Base-by-base conservation (phyloP, 2,329 filamentous ascomycete genomes). In the Phialemonium atrogriseum region DNA sequence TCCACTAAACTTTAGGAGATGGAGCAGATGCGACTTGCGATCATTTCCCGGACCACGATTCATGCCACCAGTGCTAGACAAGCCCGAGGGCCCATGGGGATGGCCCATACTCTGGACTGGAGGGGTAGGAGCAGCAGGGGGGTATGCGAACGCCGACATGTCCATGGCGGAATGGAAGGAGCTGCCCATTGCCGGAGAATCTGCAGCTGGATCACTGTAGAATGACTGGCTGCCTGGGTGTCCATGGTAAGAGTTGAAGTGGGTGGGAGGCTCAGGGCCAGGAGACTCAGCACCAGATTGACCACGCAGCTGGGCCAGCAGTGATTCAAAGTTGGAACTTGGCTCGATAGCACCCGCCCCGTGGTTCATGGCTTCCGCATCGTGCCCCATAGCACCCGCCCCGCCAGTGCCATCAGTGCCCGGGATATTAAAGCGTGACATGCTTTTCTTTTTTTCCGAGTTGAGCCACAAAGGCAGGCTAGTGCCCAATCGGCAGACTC, bases 1-100 rank as follows among this genome's bases (percentile, higher is more conserved):
- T 27, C 62, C 59, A 41, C 66, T 73, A 46, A 75, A 77, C 60
- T 78, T 78, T 51, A 79, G 65, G 34, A 78, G 59, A 43, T 72
- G 77, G 48, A 79, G 57, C 44, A 79, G 50, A 42, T 69, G 73
- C 35, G 66, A 59, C 24, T 68, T 72, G 45, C 70, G 68, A 32
- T 71, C 67, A 24, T 52, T 49, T 19, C 51, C 48, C 3, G 20
- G 45, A 17, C 49, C 49, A 19, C 58, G 54, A 41, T 55, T 54
- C 15, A 65, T 69, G 36, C 67, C 68, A 36, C 70, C 70, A 38
- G 68, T 62, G 32, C 66, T 66, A 43, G 72, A 56, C 38, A 59
- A 42, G 12, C 51, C 54, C 11, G 58, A 52, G 5, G 58, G 56
- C 24, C 57, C 59, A 33, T 60, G 56, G 8, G 59, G 51, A 40